These are phyloP conservation scores for Typha latifolia DNA, from an alignment of 176 grass and related monocot genomes.

Conservation along the genomic window DNA sequence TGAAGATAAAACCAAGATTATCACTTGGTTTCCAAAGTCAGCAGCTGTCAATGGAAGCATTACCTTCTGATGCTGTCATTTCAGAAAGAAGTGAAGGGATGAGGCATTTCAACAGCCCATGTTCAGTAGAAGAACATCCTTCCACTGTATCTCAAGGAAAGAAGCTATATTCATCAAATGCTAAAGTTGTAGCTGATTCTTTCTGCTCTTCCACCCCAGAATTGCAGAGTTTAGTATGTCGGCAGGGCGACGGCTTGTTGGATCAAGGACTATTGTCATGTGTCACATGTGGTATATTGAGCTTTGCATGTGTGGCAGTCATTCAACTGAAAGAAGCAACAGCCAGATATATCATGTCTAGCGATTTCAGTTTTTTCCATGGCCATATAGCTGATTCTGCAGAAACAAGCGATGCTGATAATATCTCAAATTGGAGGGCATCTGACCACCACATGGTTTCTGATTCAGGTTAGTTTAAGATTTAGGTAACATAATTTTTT, in stretches of 20 bases:
- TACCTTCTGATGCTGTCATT: conserved; percentile 24
- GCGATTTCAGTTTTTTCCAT: conserved; percentile 28
- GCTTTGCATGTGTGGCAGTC: conserved; percentile 83
- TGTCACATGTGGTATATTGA: conserved; percentile 93
- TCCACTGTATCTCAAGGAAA: conserved; percentile 28
- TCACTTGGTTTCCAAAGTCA: conserved; percentile 36
- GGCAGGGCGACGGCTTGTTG: conserved; percentile 46
- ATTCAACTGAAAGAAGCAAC: conserved; percentile 77
- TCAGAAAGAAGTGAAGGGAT: conserved; percentile 23
- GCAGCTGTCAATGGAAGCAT: conserved; percentile 32
- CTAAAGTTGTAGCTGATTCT: conserved; percentile 31
- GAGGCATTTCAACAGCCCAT: conserved; percentile 27
- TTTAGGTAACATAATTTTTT: not conserved
- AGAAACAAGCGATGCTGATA: conserved; percentile 37
- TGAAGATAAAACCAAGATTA: conserved; percentile 43
- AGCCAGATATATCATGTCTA: conserved; percentile 58
- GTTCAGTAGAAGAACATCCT: conserved; percentile 26
- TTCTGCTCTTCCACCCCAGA: conserved; percentile 35
- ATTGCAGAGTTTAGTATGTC: conserved; percentile 33
- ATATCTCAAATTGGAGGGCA: conserved; percentile 28
- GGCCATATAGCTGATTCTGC: conserved; percentile 27
- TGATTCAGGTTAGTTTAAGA: conserved; percentile 45
- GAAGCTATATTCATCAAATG: conserved; percentile 46
- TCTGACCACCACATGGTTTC: conserved; percentile 26
- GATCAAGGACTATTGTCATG: conserved; percentile 90